Evolutionary conservation across 108 stramenopile genomes (phyloP).

Genomic region (Cyclostephanos tholiformis): DNA sequence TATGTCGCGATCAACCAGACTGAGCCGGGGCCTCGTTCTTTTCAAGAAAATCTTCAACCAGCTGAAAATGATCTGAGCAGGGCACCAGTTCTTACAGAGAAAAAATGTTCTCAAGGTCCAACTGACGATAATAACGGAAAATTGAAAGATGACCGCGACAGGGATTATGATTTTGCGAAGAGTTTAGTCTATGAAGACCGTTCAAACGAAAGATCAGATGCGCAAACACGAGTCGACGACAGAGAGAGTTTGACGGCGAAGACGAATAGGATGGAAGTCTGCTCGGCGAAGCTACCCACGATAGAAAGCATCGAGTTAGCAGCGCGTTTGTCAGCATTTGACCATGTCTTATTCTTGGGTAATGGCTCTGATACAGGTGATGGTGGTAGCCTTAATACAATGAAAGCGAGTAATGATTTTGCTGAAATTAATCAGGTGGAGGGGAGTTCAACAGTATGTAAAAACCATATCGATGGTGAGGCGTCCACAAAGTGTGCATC

Average conservation of each 20-base stretch:
- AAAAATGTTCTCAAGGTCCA: no score
- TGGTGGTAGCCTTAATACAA: neutral
- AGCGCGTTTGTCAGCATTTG: slow-evolving; percentile 9
- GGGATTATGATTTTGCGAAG: no score
- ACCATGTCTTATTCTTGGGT: slow-evolving; percentile 7
- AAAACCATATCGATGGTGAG: neutral
- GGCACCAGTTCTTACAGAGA: no score
- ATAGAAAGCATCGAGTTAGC: slow-evolving; percentile 13
- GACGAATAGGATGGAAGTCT: slow-evolving; percentile 3
- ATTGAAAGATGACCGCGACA: no score
- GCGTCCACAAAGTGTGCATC: neutral
- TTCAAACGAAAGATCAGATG: neutral
- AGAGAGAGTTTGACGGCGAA: neutral
- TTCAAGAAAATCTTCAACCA: no score
- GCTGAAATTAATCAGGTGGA: neutral
- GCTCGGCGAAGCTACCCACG: slow-evolving; percentile 5
- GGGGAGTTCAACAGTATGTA: neutral
- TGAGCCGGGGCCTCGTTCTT: no score
- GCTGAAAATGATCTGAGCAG: no score
- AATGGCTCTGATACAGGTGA: neutral
- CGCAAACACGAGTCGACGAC: neutral
- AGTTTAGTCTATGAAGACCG: neutral
- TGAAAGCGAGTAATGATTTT: neutral
- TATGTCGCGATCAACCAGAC: no score
- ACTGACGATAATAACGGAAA: no score